Evolutionary conservation across 139 green algal species (phyloP), one percentile per base, ranked within the genome.

Genomic region (Asterochloris erici): DNA sequence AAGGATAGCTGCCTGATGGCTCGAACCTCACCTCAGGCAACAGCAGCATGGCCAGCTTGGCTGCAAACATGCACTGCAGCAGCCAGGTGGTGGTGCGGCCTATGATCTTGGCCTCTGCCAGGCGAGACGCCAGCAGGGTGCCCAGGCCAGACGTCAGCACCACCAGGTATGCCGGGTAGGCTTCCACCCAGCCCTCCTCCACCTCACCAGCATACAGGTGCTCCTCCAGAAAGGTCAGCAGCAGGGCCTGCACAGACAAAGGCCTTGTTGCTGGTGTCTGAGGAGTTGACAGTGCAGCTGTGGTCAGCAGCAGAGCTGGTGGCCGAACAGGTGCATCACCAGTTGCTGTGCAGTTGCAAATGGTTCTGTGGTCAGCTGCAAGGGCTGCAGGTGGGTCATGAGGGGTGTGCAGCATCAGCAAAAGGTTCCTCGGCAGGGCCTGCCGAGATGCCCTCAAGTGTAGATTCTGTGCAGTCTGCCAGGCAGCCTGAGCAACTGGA

Each of bases 101-200:
- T 21, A 91, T 69, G 54, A 16, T 38, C 11, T 74, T 83, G 1
- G 64, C 63, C 0, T 54, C 28, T 85, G 79, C 83, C 81, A 90
- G 79, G 21, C 77, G 73, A 19, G 63, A 78, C 11, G 62, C 77
- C 2, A 92, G 81, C 47, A 86, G 81, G 14, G 97, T 73, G 70
- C 95, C 96, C n/a, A 94, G 60, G 0, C 77, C 88, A 21, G 89
- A 93, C 60, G 96, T 99, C 68, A 85, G 68, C 13, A 96, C 29
- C n/a, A 99, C 93, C 17, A 98, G 81, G 68, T 89, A 98, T 27
- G 91, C 84, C 11, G 95, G 95, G 87, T 98, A 98, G 81, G 97
- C 92, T 28, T 85, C 78, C 61, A 91, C 86, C 26, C 17, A 16
- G 12, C 60, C 87, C 10, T 90, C 81, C 60, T 94, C 93, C 73